phyloP scores from a whole-genome alignment of 2,329 filamentous ascomycete genomes.

The Pestalotiopsis sp. region DNA sequence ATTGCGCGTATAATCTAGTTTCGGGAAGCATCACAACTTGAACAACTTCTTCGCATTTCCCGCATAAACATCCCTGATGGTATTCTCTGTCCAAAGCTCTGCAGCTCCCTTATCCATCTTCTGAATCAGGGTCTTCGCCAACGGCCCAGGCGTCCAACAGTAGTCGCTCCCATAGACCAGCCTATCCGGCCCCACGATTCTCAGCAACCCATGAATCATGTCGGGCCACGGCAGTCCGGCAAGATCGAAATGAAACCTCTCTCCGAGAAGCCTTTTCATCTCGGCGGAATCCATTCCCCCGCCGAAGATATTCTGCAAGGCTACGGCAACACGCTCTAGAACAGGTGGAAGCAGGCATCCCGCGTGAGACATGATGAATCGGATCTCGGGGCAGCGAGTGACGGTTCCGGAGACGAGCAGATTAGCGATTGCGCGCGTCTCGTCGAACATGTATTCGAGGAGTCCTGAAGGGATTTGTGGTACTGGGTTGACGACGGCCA shows the following conservation, averaged over 20 bases:
- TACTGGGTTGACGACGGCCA: constrained; percentile 4
- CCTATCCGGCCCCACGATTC: constrained; percentile 7
- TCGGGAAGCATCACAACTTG: neutral
- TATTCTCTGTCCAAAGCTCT: neutral
- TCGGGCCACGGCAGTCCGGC: constrained; percentile 5
- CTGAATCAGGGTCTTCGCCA: neutral
- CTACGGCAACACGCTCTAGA: constrained; percentile 1
- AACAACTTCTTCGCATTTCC: constrained; percentile 6
- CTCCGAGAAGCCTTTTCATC: neutral
- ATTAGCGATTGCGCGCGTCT: constrained; percentile 2
- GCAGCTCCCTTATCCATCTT: neutral
- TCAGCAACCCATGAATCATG: constrained; percentile 2
- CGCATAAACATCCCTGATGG: neutral
- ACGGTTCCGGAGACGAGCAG: constrained; percentile 5
- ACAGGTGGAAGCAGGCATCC: constrained; percentile 4
- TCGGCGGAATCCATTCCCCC: neutral
- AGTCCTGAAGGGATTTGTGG: constrained; percentile 1
- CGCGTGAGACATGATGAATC: constrained; percentile 9
- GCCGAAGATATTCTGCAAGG: constrained; percentile 7
- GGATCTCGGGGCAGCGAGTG: neutral
- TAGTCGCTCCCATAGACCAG: constrained; percentile 6
- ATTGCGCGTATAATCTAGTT: no score
- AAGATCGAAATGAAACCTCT: constrained; percentile 9
- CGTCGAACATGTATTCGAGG: constrained; percentile 8
- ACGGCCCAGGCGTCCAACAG: neutral